Conservation (phyloP, 768 basidiomycete species). For the Phaffia australis region DNA sequence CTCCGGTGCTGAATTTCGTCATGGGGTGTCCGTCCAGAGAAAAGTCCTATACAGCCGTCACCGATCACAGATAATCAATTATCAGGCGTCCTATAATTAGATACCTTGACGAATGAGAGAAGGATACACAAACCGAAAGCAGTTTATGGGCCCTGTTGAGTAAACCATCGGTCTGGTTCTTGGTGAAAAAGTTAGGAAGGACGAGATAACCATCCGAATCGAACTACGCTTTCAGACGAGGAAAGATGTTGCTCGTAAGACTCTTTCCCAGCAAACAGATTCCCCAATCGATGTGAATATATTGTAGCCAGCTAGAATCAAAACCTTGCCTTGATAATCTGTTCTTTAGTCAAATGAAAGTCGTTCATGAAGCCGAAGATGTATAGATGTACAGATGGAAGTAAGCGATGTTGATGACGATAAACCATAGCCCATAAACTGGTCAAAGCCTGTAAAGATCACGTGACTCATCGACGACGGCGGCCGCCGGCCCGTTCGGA, state of each 20-base stretch:
- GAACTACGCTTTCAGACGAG: slow-evolving; percentile 5
- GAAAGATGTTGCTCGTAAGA: background rate
- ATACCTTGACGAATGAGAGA: too few species aligned
- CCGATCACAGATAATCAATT: too few species aligned
- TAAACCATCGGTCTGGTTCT: slow-evolving; percentile 52
- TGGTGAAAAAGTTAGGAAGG: slow-evolving; percentile 58
- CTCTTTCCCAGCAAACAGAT: too few species aligned
- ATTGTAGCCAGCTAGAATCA: background rate
- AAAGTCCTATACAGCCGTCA: slow-evolving; percentile 48
- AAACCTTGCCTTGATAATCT: too few species aligned
- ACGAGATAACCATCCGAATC: slow-evolving; percentile 50
- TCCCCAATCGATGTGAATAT: too few species aligned
- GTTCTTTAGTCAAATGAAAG: too few species aligned
- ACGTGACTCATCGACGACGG: too few species aligned
- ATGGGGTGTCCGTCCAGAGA: slow-evolving; percentile 65
- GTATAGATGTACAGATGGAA: too few species aligned
- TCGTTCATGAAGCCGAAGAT: too few species aligned
- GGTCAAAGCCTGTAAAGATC: background rate
- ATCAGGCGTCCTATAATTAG: too few species aligned
- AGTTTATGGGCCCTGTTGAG: slow-evolving; percentile 61
- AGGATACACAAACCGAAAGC: slow-evolving; percentile 35
- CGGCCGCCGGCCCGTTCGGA: too few species aligned
- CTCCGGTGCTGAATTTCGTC: slow-evolving; percentile 76
- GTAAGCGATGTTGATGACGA: too few species aligned
- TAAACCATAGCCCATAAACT: background rate